A percentile compares a stretch with the other conserved stretches of the same genome.
Conservation (phyloP, 768 basidiomycete genomes). For the Pleurotus pulmonarius region DNA sequence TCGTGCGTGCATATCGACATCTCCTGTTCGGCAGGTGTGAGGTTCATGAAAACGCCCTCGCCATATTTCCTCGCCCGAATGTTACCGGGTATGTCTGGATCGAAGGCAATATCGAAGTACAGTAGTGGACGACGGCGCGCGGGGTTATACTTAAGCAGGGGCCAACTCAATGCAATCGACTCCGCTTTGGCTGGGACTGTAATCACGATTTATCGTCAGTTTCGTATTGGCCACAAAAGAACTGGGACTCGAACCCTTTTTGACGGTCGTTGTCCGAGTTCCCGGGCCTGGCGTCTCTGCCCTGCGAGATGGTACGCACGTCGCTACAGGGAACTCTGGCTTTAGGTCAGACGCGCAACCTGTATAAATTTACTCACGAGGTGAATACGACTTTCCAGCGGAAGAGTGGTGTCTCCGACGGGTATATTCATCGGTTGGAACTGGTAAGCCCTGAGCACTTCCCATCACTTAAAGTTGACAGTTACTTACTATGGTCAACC, state of each 20-base stretch:
- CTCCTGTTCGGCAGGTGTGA: constrained; percentile 34
- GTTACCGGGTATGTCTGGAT: constrained; percentile 23
- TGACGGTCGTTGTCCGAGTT: constrained; percentile 1
- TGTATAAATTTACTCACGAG: neutral
- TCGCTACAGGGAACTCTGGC: neutral
- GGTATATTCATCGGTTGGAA: neutral
- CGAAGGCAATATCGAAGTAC: constrained; percentile 49
- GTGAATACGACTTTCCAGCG: constrained; percentile 1
- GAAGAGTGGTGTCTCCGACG: constrained; percentile 6
- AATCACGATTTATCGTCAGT: neutral
- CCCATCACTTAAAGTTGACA: neutral
- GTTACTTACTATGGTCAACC: constrained; percentile 2
- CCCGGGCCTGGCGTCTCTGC: constrained; percentile 2
- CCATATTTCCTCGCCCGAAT: constrained; percentile 16
- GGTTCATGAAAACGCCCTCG: constrained; percentile 14
- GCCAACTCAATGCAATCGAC: constrained; percentile 4
- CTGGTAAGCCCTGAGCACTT: constrained; percentile 5
- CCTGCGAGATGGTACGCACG: constrained; percentile 1
- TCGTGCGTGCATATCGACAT: constrained; percentile 41
- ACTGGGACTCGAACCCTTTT: constrained; percentile 1
- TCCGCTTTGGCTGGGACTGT: constrained; percentile 1
- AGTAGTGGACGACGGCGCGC: constrained; percentile 32
- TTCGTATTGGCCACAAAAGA: neutral
- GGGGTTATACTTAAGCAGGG: constrained; percentile 21
- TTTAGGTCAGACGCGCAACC: too few species aligned